These are phyloP conservation scores for Ananas comosus DNA, from an alignment of 176 grass and related monocot species.

Conservation along the genomic window DNA sequence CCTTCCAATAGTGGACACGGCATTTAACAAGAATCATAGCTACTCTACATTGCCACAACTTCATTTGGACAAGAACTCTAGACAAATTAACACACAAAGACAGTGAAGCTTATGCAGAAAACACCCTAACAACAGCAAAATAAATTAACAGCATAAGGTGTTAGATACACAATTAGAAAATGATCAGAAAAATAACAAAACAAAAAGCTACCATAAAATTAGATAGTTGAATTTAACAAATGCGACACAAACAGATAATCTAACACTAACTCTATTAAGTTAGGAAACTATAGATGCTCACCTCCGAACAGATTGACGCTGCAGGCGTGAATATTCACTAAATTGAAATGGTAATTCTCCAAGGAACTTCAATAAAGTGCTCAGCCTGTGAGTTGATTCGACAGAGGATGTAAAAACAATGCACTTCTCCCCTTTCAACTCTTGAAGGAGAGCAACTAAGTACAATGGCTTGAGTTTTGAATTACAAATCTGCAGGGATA, in stretches of 20 bases:
- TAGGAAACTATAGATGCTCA: conserved; percentile 21
- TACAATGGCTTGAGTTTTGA: conserved; percentile 78
- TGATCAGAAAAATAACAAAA: no score
- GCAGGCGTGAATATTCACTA: conserved; percentile 85
- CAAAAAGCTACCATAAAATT: no score
- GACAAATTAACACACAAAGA: no score
- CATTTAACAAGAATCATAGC: no score
- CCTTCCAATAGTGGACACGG: neutral
- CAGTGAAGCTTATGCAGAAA: no score
- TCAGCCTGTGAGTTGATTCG: conserved; percentile 81
- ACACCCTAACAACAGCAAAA: no score
- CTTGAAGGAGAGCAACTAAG: conserved; percentile 74
- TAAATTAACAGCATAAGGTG: no score
- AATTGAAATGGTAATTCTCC: conserved; percentile 73
- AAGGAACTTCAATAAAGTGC: conserved; percentile 67
- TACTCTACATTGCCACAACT: no score
- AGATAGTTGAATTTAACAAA: no score
- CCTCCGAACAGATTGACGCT: conserved; percentile 77
- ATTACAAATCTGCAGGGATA: conserved; percentile 57
- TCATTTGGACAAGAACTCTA: no score
- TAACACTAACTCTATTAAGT: neutral
- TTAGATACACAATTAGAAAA: no score
- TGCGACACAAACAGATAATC: no score
- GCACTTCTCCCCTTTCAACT: conserved; percentile 62
- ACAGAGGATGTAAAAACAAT: conserved; percentile 91